phyloP scores from a whole-genome alignment of 495 filamentous ascomycete species.

The Penicillium desertorum region DNA sequence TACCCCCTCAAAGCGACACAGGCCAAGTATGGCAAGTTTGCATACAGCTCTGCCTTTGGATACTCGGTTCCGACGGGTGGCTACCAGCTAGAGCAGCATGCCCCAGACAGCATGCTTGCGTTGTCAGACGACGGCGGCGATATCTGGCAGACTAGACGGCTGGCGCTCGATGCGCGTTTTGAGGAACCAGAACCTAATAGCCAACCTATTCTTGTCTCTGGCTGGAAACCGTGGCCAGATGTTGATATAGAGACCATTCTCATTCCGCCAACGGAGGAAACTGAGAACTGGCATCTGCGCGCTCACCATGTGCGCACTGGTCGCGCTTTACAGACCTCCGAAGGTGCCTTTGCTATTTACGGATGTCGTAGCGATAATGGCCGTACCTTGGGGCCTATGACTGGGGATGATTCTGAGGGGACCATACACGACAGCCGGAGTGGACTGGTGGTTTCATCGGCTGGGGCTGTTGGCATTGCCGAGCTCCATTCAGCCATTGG shows the following conservation, averaged over 20 bases:
- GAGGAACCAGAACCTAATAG: slow-evolving; percentile 47
- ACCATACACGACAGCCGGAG: slow-evolving; percentile 49
- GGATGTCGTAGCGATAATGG: slow-evolving; percentile 59
- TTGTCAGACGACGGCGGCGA: slow-evolving; percentile 77
- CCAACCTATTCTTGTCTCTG: slow-evolving; percentile 58
- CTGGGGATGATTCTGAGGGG: slow-evolving; percentile 52
- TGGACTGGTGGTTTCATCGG: slow-evolving; percentile 63
- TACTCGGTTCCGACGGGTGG: slow-evolving; percentile 74
- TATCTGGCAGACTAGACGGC: slow-evolving; percentile 71
- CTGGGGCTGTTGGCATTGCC: slow-evolving; percentile 67
- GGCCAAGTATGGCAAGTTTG: slow-evolving; percentile 78
- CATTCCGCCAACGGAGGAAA: slow-evolving; percentile 52
- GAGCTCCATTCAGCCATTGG: slow-evolving; percentile 49
- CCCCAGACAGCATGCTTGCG: slow-evolving; percentile 70
- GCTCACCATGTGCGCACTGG: slow-evolving; percentile 59
- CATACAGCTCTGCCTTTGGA: slow-evolving; percentile 70
- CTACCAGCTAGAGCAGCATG: slow-evolving; percentile 74
- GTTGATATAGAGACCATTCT: slow-evolving; percentile 64
- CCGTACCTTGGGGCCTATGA: slow-evolving; percentile 55
- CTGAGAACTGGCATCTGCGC: slow-evolving; percentile 68
- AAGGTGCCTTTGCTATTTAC: slow-evolving; percentile 70
- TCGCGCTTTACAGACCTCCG: slow-evolving; percentile 62
- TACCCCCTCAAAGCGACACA: slow-evolving; percentile 78
- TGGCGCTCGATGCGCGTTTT: slow-evolving; percentile 58
- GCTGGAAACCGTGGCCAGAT: slow-evolving; percentile 67